Conservation (phyloP, 257 asterid genomes). For the Verbena officinalis region DNA sequence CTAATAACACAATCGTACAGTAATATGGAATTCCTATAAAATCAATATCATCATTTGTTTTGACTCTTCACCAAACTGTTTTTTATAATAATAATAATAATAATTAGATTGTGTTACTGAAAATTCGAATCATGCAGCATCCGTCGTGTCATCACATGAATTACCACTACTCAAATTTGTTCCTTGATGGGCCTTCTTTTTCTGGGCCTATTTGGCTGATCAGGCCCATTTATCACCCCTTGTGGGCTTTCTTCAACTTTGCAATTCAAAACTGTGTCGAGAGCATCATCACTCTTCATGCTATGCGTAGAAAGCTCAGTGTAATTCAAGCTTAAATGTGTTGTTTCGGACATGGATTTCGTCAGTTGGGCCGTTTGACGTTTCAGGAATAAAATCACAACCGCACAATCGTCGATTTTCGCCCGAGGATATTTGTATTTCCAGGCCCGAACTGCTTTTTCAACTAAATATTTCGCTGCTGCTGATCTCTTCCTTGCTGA, state of each 20-base stretch:
- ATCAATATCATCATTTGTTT: too few species aligned
- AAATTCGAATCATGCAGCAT: too few species aligned
- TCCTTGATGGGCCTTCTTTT: conserved; percentile 36
- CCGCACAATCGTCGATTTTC: conserved; percentile 79
- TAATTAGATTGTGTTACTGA: too few species aligned
- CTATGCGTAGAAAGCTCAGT: conserved; percentile 39
- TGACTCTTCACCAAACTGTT: too few species aligned
- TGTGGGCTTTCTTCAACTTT: conserved; percentile 31
- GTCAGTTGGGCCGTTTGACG: conserved; percentile 42
- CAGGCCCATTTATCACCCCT: conserved; percentile 10
- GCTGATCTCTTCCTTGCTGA: conserved; percentile 58
- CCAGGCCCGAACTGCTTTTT: conserved; percentile 71
- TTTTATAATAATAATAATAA: too few species aligned
- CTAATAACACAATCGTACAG: too few species aligned
- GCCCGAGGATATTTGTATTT: conserved; percentile 63
- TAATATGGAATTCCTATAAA: too few species aligned
- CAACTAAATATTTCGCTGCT: conserved; percentile 67
- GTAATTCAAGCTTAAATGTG: conserved; percentile 47
- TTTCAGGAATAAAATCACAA: conserved; percentile 67
- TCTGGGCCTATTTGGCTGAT: conserved; percentile 27
- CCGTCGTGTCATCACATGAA: too few species aligned
- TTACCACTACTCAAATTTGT: conserved; percentile 11
- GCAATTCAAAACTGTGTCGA: conserved; percentile 70
- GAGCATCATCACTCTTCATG: conserved; percentile 57
- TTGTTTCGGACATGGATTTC: conserved; percentile 48